phyloP scores from a whole-genome alignment of 768 basidiomycete genomes.

The Agaricus subrufescens region DNA sequence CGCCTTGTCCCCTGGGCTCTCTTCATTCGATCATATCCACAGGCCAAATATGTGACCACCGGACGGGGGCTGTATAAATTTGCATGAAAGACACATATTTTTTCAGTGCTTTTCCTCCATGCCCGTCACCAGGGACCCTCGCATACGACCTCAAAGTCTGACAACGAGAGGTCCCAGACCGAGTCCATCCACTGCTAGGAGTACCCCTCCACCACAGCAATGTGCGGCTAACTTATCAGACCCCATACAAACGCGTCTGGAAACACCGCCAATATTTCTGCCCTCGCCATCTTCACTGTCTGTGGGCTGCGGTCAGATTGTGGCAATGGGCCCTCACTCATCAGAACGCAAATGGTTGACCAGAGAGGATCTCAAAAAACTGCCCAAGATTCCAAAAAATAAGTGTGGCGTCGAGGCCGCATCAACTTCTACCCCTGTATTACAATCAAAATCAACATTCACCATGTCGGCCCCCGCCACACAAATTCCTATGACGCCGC shows the following conservation, averaged over 20 bases:
- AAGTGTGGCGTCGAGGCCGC: background rate
- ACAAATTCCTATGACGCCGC: background rate
- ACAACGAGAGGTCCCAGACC: background rate
- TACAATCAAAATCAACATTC: background rate
- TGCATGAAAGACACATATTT: background rate
- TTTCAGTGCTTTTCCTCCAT: background rate
- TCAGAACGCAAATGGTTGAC: background rate
- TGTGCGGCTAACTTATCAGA: too few species aligned
- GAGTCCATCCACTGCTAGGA: too few species aligned
- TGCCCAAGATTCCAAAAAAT: slow-evolving; percentile 2
- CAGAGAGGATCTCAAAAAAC: background rate
- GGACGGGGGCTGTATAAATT: too few species aligned
- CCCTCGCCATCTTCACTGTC: background rate
- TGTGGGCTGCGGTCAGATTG: background rate
- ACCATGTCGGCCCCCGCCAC: background rate
- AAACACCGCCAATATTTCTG: background rate
- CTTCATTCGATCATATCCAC: too few species aligned
- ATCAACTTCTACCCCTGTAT: background rate
- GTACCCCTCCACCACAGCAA: too few species aligned
- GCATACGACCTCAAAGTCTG: background rate
- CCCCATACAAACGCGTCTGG: too few species aligned
- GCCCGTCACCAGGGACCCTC: background rate
- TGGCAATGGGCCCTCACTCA: background rate
- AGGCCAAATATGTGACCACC: too few species aligned
- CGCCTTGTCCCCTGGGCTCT: background rate